Base-by-base conservation (phyloP, 2,329 filamentous ascomycete species). In the Alternaria infectoria region DNA sequence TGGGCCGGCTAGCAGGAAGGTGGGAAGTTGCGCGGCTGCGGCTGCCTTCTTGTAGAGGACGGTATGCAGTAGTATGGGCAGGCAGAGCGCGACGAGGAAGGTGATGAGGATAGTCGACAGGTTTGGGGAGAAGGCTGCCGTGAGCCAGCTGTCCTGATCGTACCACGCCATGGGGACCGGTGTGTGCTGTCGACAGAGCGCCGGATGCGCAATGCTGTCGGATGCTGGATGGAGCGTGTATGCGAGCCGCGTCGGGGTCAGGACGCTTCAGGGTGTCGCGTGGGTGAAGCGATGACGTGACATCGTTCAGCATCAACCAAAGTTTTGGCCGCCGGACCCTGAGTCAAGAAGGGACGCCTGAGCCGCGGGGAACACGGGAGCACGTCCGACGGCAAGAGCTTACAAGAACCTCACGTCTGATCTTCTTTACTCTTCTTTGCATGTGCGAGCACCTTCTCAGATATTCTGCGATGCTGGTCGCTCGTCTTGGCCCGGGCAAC, bases 1-100 rank as follows among this genome's bases (percentile, higher is more conserved):
- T 15, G 95, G 93, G 1, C 96, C 96, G 52, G 94, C 79, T 46
- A 97, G 87, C 10, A 97, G 84, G 64, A 98, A 89, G 8, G 90
- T 91, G 54, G 95, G 93, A 25, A 91, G 86, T 15, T 59, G 66
- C 13, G 85, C 86, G 40, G 88, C 88, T 73, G 91, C 90, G 13
- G 89, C 86, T 43, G 87, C 86, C 54, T 88, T 85, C 59, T 87
- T 87, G 79, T 93, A 89, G 76, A 97, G 86, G 76, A 91, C 83
- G 61, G 88, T 79, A 83, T 98, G 96, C 51, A 97, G 85, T 58
- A 97, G 77, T 56, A 97, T 75, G 19, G 96, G 96, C 26, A 92
- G 83, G 58, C 90, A 80, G 69, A 97, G 78, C 64, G 92, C 88
- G 74, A 97, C 83, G 60, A 93, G 68, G 19, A 91, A 74, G 13